A percentile compares a stretch with the other conserved stretches of the same genome.
Evolutionary conservation across 768 basidiomycete genomes (phyloP).

Genomic region (Kwoniella pini): DNA sequence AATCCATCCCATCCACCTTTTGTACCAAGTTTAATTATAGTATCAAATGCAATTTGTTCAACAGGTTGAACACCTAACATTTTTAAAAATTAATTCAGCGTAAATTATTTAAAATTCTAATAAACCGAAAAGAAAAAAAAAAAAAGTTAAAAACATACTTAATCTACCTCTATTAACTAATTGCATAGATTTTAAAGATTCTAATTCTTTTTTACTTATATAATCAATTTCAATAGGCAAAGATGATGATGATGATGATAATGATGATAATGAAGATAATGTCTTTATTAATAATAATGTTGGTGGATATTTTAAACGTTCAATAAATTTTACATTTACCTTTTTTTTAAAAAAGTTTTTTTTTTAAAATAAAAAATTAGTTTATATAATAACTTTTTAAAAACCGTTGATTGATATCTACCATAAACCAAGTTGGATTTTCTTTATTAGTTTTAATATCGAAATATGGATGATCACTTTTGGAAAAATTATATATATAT

Average conservation of each 20-base stretch:
- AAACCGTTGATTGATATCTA: slow-evolving; percentile 59
- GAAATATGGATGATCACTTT: slow-evolving; percentile 65
- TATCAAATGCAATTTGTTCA: slow-evolving; percentile 65
- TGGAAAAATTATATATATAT: neutral
- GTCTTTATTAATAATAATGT: slow-evolving; percentile 72
- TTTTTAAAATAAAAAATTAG: too few relatives aligned
- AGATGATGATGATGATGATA: slow-evolving; percentile 56
- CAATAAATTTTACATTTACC: slow-evolving; percentile 60
- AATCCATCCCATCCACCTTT: slow-evolving; percentile 73
- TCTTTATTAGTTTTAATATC: slow-evolving; percentile 68
- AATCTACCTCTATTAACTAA: slow-evolving; percentile 77
- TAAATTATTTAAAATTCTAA: too few relatives aligned
- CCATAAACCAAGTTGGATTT: slow-evolving; percentile 91
- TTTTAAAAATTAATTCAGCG: too few relatives aligned
- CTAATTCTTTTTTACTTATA: slow-evolving; percentile 64
- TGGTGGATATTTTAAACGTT: slow-evolving; percentile 70
- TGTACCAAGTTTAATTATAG: slow-evolving; percentile 64
- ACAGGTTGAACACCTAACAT: slow-evolving; percentile 77
- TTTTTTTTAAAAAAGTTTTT: neutral
- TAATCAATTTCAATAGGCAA: slow-evolving; percentile 66
- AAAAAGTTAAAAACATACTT: slow-evolving; percentile 56
- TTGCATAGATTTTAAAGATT: slow-evolving; percentile 67
- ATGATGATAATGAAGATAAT: slow-evolving; percentile 57
- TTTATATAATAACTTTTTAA: too few relatives aligned
- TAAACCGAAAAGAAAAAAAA: neutral